Evolutionary conservation across 495 filamentous ascomycete species (phyloP), one percentile per base, ranked within the genome.

Genomic region (Aspergillus mulundensis): DNA sequence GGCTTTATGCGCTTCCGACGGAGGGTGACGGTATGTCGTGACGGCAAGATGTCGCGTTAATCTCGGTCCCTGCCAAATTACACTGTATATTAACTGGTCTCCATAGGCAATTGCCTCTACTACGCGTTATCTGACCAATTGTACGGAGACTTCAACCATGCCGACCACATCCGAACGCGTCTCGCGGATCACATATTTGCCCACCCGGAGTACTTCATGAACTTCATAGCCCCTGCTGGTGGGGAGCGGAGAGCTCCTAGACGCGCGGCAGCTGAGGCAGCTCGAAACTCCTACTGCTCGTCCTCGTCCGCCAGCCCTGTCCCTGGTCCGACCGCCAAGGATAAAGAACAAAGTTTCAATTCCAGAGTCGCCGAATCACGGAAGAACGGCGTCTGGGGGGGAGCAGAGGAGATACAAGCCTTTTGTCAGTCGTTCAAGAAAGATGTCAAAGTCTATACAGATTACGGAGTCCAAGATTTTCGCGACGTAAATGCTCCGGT

Each of bases 61-160:
- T 42, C 34, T 36, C 21, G n/a, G 2, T 39, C 20, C 61, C 38
- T 54, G 52, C 47, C 32, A 28, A 21, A 12, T 32, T 15, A 1
- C 0, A 59, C 67, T 53, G 59, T 65, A 52, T 61, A 68, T 60
- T 46, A 51, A 61, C 53, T 20, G 25, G 32, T 19, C n/a, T 12
- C 19, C 19, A 14, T 59, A 87, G 86, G 86, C 36, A 87, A 90
- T 69, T 91, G 87, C 66, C 80, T 90, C 25, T 91, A 90, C 67
- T 85, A 89, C 67, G 86, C 88, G 41, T 76, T 90, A 30, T 87
- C 84, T 51, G 88, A 91, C 63, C 88, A 90, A 75, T 63, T 90
- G 46, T 86, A 84, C 61, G 87, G 85, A 36, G 69, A 82, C 58
- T 84, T 87, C 62, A 68, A 70, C 59, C 69, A 80, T 50, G 82